These are phyloP conservation scores for Russula olivacea DNA, from an alignment of 768 basidiomycete species.

Conservation along the genomic window DNA sequence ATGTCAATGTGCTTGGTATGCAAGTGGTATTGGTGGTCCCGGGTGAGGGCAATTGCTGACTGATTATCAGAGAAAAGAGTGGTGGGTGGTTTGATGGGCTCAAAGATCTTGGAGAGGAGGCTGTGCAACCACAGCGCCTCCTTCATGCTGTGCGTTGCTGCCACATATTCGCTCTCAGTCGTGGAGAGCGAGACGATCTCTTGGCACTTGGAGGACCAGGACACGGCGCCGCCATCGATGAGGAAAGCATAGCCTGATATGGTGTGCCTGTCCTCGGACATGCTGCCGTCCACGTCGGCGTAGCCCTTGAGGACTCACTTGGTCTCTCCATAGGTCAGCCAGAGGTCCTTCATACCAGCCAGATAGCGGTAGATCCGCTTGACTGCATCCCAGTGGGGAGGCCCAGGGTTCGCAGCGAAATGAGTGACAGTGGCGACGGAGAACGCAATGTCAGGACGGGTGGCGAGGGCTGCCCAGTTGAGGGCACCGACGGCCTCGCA, in stretches of 20 bases:
- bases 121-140: not conserved
- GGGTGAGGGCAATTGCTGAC: not conserved
- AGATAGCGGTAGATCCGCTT: not conserved
- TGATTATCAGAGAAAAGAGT: not conserved
- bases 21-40: not conserved
- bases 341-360: not conserved
- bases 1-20: not conserved
- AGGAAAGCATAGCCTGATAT: not conserved
- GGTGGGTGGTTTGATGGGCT: no score
- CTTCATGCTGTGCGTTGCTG: slow-evolving; percentile 15
- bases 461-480: not conserved
- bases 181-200: slow-evolving; percentile 29
- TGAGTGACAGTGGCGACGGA: not conserved
- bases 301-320: slow-evolving; percentile 19
- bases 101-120: not conserved
- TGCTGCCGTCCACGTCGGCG: slow-evolving; percentile 31
- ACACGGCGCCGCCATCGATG: slow-evolving; percentile 23
- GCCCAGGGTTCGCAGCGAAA: not conserved
- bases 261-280: slow-evolving; percentile 29
- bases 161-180: slow-evolving; percentile 42
- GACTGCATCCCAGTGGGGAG: not conserved
- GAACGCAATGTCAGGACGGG: not conserved
- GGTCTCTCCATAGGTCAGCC: slow-evolving; percentile 14
- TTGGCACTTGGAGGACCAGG: slow-evolving; percentile 41
- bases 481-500: not conserved